Evolutionary conservation across 2,329 filamentous ascomycete genomes (phyloP).

Genomic region (Cladosporium austrohemisphaericum): DNA sequence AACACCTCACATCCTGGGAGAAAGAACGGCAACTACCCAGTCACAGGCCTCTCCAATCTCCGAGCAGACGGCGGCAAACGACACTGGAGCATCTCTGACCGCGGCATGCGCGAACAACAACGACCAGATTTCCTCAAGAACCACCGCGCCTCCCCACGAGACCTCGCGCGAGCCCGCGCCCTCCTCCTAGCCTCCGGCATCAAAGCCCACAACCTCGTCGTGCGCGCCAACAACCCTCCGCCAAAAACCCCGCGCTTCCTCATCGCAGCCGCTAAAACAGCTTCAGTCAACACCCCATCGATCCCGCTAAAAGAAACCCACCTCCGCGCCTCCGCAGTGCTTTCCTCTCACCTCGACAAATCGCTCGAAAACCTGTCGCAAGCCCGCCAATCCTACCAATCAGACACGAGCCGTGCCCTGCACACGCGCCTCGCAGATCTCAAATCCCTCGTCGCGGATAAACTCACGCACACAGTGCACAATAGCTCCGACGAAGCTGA

Average conservation of each 20-base stretch:
- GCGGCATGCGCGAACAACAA: slow-evolving; percentile 22
- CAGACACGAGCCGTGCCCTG: slow-evolving; percentile 43
- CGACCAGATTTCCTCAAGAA: slow-evolving; percentile 38
- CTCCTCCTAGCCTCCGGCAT: slow-evolving; percentile 81
- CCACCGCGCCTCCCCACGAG: slow-evolving; percentile 58
- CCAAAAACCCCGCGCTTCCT: slow-evolving; percentile 35
- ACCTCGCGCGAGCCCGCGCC: slow-evolving; percentile 73
- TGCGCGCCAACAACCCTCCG: slow-evolving; percentile 54
- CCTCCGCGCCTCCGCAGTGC: slow-evolving; percentile 45
- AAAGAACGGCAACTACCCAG: slow-evolving; percentile 4
- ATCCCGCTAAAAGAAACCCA: slow-evolving; percentile 9
- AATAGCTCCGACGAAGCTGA: slow-evolving; percentile 74
- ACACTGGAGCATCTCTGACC: slow-evolving; percentile 58
- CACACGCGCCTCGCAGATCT: slow-evolving; percentile 42
- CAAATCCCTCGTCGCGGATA: slow-evolving; percentile 46
- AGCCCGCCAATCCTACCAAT: slow-evolving; percentile 50
- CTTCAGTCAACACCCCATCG: slow-evolving; percentile 38
- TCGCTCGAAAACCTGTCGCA: slow-evolving; percentile 40
- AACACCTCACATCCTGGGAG: not conserved
- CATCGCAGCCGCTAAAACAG: slow-evolving; percentile 36
- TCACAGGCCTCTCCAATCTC: slow-evolving; percentile 13
- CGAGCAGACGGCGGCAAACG: slow-evolving; percentile 35
- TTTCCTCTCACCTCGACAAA: slow-evolving; percentile 47
- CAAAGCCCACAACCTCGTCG: slow-evolving; percentile 76
- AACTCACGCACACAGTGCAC: slow-evolving; percentile 59